Evolutionary conservation across 2,329 filamentous ascomycete species (phyloP), one percentile per base, ranked within the genome.

Genomic region (Alternaria dauci): DNA sequence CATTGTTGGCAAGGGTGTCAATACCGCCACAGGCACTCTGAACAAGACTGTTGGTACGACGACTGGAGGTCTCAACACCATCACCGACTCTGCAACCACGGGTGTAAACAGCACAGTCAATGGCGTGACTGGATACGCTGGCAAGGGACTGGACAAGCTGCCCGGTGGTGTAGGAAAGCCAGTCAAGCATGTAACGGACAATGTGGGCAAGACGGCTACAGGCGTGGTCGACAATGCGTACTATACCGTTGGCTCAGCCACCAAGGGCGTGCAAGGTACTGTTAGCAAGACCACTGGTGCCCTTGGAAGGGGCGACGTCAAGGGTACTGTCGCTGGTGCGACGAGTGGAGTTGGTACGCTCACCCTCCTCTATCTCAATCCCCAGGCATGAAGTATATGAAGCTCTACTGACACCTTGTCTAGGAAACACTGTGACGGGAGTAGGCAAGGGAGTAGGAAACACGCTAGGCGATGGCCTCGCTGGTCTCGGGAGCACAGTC

Each of bases 281-380:
- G 76, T 81, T 4, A 78, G 75, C 14, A 81, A 82, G 60, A 83
- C 81, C 0, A 81, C 80, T 1, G 71, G 73, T 3, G 80, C 80
- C 6, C 52, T 82, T n/a, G 79, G 79, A 2, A 76, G 73, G 55
- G 81, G 80, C 2, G 80, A 83, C 67, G 63, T 79, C 16, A 76
- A 71, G 50, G 80, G 80, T 0, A 74, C 74, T 3, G 77, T 75
- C 6, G 72, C 70, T 1, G 81, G 80, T 1, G 73, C 77, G 18
- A 77, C 76, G 1, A 74, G 67, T 36, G 80, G 79, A 4, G 69
- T 77, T 2, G 68, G 68, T 47, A 62, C 14, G 61, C 36, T n/a
- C 5, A 30, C 18, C 52, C 20, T 46, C 26, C n/a, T n/a, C 7
- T 6, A 3, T 23, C 5, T 8, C 3, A 5, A 25, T 16, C 7